Base-by-base conservation (phyloP, 352 stramenopile genomes). In the Plasmopara muralis region DNA sequence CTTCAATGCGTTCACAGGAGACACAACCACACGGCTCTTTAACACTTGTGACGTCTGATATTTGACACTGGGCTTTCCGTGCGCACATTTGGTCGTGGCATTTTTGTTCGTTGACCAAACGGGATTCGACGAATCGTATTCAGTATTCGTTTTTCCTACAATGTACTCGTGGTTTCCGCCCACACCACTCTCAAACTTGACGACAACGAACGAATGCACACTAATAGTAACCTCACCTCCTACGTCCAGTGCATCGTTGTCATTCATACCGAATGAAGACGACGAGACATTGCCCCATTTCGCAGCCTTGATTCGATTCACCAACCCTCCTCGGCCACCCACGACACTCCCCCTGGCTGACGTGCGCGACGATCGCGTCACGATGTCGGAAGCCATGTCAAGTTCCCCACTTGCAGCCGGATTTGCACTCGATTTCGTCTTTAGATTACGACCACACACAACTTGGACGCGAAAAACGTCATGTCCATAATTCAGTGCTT, bases 111-210 rank as follows among this genome's bases (percentile, higher is more conserved):
- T 74, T 9, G 78, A 89, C 65, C 77, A 94, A 8, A 88, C 68
- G 0, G 83, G 83, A 47, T 81, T 62, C 3, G 64, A 53, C 5
- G 67, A 75, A 31, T 90, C 79, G 37, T 94, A 94, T 53, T 94
- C 83, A 0, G 83, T 94, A 56, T 94, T 94, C 1, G 83, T 94
- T 59, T 81, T 83, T 6, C 83, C 83, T 14, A 94, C 76, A 2
- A 77, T 57, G 20, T 68, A 74, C 37, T 89, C 81, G 6, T 75
- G 64, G 15, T 71, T 75, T 31, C 62, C 75, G 51, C 54, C 61
- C 14, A 72, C 56, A 39, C 69, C 64, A 25, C 87, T 73, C 18
- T 73, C 79, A 47, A 74, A 83, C 38, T 86, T 87, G 29, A 91
- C 71, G 9, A 90, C 67, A 6, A 87, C 80, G 39, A 89, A 93